These are phyloP conservation scores for Leptodermis oblonga DNA, from an alignment of 257 asterid species.

Conservation along the genomic window DNA sequence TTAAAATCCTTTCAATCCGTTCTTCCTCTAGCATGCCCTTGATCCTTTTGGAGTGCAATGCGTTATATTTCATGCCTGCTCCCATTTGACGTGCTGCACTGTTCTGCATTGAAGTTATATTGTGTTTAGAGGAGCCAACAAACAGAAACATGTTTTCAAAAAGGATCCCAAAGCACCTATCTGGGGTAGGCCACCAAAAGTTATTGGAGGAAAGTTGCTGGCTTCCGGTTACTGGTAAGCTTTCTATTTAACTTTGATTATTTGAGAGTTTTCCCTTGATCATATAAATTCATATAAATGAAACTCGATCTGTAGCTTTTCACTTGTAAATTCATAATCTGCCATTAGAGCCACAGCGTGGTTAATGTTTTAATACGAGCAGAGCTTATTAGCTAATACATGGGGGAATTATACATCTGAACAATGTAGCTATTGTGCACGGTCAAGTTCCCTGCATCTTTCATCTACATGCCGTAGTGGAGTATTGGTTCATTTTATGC, in stretches of 20 bases:
- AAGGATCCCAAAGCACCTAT: conserved; percentile 81
- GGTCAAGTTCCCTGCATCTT: not conserved
- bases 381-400: not conserved
- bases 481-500: not conserved
- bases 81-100: conserved; percentile 20
- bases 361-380: not conserved
- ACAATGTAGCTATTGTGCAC: too few relatives aligned
- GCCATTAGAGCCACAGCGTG: not conserved
- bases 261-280: not conserved
- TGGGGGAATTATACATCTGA: not conserved
- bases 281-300: too few relatives aligned
- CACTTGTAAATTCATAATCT: not conserved
- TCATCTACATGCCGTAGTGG: not conserved
- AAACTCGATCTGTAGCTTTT: too few relatives aligned
- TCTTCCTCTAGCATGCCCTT: not conserved
- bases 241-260: not conserved
- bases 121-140: conserved; percentile 97
- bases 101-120: conserved; percentile 51
- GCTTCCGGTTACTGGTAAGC: conserved; percentile 97
- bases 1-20: not conserved
- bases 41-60: conserved; percentile 9
- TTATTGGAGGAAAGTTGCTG: conserved; percentile 90
- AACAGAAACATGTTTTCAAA: conserved; percentile 86
- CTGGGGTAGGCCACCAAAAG: conserved; percentile 93
- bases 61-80: conserved; percentile 3